Base-by-base conservation (phyloP, 768 basidiomycete genomes). In the Leccinum barrowsii region DNA sequence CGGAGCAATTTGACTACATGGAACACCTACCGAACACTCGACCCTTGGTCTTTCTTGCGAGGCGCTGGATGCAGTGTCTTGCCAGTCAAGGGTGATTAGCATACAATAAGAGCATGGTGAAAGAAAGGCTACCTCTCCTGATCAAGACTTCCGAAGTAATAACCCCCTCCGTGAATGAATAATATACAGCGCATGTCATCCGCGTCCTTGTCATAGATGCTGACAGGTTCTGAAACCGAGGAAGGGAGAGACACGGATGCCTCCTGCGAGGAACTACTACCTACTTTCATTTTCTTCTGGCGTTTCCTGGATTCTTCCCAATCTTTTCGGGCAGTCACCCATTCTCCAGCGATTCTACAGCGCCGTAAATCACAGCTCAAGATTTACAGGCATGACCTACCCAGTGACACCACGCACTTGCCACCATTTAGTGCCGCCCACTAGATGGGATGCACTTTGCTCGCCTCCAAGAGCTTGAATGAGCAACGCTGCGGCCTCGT, bases 371-470 rank as follows among this genome's bases (percentile, higher is more conserved):
- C 64, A 70, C 52, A 56, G n/a, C 26, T 37, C 52, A 58, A 34
- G 57, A 57, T 57, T 30, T 13, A 35, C 24, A 47, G 61, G 58
- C 7, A 56, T 56, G 40, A 75, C 75, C 69, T 76, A 85, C 94
- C 94, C 94, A 54, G 82, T 75, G 49, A 93, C 69, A 19, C 89
- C 87, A 44, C 95, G 86, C 34, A 95, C 93, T 73, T 97, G 95
- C 96, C 96, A 98, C 94, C 96, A 98, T 70, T 95, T 94, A 5
- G 85, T 83, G 1, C 96, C 96, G 11, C 96, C 96, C 4, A 94
- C 86, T 30, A 92, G 69, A 42, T 80, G 80, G 61, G 84, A 82
- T 50, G 81, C 83, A 13, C 82, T 78, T 42, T 89, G 82, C 65
- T 90, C 87, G n/a, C 95, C 94, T 2, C 94, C 94, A 7, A 97